Conservation (phyloP, 2,329 filamentous ascomycete genomes). For the Epichloe sp. region DNA sequence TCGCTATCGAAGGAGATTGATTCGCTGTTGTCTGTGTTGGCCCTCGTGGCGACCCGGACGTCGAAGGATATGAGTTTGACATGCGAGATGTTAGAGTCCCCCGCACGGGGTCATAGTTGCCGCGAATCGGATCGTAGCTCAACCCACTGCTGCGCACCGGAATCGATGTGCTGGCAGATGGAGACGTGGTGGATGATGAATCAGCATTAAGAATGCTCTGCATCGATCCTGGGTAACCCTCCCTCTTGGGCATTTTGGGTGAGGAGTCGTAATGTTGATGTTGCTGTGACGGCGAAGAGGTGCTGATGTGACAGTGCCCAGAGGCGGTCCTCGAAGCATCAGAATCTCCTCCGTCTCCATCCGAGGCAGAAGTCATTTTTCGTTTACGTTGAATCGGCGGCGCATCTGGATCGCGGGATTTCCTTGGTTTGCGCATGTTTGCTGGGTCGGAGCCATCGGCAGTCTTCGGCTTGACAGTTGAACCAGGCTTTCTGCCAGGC, state of each 20-base stretch:
- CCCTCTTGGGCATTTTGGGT: conserved; percentile 37
- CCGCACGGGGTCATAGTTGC: conserved; percentile 52
- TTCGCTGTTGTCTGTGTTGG: conserved; percentile 19
- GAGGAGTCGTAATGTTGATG: conserved; percentile 15
- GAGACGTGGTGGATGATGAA: conserved; percentile 27
- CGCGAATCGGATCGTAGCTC: conserved; percentile 81
- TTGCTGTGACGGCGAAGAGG: conserved; percentile 12
- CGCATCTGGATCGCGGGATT: conserved; percentile 46
- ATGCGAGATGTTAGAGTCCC: conserved; percentile 46
- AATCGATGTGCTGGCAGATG: conserved; percentile 25
- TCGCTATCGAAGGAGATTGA: conserved; percentile 75
- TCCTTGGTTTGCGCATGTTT: conserved; percentile 40
- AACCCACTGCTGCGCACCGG: conserved; percentile 57
- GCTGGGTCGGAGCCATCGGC: conserved; percentile 26
- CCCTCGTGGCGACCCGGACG: conserved; percentile 37
- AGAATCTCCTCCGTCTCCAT: conserved; percentile 22
- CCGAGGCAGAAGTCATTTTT: conserved; percentile 30
- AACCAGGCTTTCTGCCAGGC: conserved; percentile 52
- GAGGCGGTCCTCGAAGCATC: conserved; percentile 13
- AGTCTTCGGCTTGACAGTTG: conserved; percentile 31
- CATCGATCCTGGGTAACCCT: conserved; percentile 38
- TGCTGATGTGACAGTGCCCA: conserved; percentile 11
- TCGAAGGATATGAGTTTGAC: conserved; percentile 31
- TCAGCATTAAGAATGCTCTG: conserved; percentile 44
- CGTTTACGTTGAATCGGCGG: conserved; percentile 41